Evolutionary conservation across 257 asterid genomes (phyloP).

Genomic region (Gentiana dahurica): DNA sequence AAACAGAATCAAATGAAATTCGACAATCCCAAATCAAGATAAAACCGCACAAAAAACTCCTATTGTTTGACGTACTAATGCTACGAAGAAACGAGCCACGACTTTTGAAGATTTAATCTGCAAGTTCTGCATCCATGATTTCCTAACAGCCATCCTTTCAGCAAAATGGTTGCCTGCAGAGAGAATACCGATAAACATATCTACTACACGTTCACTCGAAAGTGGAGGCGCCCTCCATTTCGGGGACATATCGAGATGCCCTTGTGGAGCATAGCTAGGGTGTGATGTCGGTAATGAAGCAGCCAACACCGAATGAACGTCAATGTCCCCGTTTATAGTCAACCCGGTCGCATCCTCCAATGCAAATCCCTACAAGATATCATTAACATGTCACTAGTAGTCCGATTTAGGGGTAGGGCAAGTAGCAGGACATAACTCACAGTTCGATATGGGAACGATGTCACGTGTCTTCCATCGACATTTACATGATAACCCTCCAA

Average conservation of each 20-base stretch:
- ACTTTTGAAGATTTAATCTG: slow-evolving; percentile 61
- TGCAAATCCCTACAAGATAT: slow-evolving; percentile 59
- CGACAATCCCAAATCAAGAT: not conserved
- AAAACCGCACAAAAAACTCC: not conserved
- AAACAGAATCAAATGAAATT: not conserved
- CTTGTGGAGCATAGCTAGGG: slow-evolving; percentile 92
- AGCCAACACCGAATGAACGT: slow-evolving; percentile 64
- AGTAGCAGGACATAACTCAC: slow-evolving; percentile 32
- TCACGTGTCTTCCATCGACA: slow-evolving; percentile 87
- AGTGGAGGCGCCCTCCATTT: slow-evolving; percentile 82
- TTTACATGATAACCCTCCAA: slow-evolving; percentile 86
- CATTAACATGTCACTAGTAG: slow-evolving; percentile 6
- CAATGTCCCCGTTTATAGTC: slow-evolving; percentile 66
- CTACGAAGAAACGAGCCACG: slow-evolving; percentile 90
- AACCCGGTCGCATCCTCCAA: slow-evolving; percentile 98
- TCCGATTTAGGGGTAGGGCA: not conserved
- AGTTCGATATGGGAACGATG: slow-evolving; percentile 92
- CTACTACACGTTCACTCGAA: slow-evolving; percentile 46
- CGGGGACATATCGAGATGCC: slow-evolving; percentile 68
- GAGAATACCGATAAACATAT: slow-evolving; percentile 81
- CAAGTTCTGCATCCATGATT: slow-evolving; percentile 88
- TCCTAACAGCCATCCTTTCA: slow-evolving; percentile 92
- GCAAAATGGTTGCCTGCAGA: slow-evolving; percentile 98
- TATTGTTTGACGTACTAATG: slow-evolving; percentile 50
- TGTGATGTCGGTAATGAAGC: slow-evolving; percentile 86